These are phyloP conservation scores for Tripidium arundinaceum DNA, from an alignment of 202 grass and related monocot genomes.

Conservation along the genomic window DNA sequence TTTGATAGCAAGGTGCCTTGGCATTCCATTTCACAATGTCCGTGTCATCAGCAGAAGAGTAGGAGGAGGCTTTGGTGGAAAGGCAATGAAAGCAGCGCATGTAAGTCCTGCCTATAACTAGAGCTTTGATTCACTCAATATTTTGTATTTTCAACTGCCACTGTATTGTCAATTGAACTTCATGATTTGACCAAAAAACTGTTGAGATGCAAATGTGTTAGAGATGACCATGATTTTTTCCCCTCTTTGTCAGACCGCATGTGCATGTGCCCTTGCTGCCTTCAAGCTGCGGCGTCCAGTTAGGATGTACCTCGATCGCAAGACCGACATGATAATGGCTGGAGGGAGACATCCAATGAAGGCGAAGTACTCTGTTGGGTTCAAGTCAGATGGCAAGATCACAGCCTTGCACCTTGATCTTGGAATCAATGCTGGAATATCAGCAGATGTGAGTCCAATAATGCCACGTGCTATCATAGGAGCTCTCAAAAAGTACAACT, in stretches of 20 bases:
- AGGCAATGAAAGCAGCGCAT: slow-evolving; percentile 50
- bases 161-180: not conserved
- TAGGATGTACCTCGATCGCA: slow-evolving; percentile 71
- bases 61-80: slow-evolving; percentile 71
- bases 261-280: slow-evolving; percentile 68
- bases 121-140: not conserved
- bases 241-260: slow-evolving; percentile 40
- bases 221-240: not conserved
- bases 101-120: slow-evolving; percentile 37
- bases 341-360: slow-evolving; percentile 74
- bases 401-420: slow-evolving; percentile 63
- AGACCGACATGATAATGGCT: slow-evolving; percentile 80
- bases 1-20: slow-evolving; percentile 56
- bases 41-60: slow-evolving; percentile 74
- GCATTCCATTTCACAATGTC: slow-evolving; percentile 64
- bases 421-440: slow-evolving; percentile 56
- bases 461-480: slow-evolving; percentile 10
- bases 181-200: not conserved
- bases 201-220: not conserved
- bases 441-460: slow-evolving; percentile 34
- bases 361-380: slow-evolving; percentile 64
- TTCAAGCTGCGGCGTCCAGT: slow-evolving; percentile 62
- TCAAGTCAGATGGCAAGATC: slow-evolving; percentile 81
- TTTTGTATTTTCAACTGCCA: not conserved
- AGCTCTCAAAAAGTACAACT: slow-evolving; percentile 76